Percentiles rank a stretch among this genome's conserved stretches.
Conservation (phyloP, 1,284 basidiomycete species). For the Cryptococcus neoformans region DNA sequence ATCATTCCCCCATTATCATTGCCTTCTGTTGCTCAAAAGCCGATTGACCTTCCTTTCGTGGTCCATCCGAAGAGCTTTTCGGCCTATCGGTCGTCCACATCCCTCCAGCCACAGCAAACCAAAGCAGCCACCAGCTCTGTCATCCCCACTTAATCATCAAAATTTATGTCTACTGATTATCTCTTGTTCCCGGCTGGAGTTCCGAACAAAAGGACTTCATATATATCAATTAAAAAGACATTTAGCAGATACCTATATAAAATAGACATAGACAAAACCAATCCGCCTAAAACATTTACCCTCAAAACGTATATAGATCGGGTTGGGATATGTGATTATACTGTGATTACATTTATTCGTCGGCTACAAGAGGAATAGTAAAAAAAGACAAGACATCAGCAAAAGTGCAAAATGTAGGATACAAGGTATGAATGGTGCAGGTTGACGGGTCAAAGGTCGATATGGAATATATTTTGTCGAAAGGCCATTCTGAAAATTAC, state of each 20-base stretch:
- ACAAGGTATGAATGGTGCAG: neutral
- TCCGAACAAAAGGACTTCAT: neutral
- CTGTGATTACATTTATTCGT: conserved; percentile 7
- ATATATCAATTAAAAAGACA: neutral
- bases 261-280: neutral
- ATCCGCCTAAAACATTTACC: neutral
- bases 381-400: conserved; percentile 1
- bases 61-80: too few relatives aligned
- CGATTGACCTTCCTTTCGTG: too few relatives aligned
- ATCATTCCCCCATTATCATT: too few relatives aligned
- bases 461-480: too few relatives aligned
- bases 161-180: too few relatives aligned
- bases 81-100: too few relatives aligned
- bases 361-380: conserved; percentile 7
- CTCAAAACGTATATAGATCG: neutral
- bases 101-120: too few relatives aligned
- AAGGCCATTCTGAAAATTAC: neutral
- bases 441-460: neutral
- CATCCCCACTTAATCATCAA: too few relatives aligned
- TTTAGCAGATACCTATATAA: neutral
- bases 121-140: too few relatives aligned
- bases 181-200: too few relatives aligned
- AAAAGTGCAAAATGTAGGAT: neutral
- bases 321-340: neutral
- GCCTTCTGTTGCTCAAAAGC: too few relatives aligned